These are phyloP conservation scores for Elsinoe batatas DNA, from an alignment of 2,329 filamentous ascomycete genomes.

Conservation along the genomic window DNA sequence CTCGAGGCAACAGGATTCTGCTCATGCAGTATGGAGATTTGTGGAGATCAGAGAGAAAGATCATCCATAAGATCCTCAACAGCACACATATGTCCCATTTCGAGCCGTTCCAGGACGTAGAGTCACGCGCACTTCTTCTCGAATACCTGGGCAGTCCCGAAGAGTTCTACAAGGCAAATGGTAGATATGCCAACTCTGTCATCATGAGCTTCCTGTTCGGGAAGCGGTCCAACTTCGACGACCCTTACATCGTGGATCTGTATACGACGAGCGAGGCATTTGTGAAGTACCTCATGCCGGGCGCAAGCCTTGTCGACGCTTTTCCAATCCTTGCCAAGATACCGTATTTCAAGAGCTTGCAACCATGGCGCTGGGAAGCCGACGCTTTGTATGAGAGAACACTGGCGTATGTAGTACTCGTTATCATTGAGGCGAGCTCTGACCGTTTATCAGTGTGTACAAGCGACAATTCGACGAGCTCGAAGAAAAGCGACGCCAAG, in stretches of 20 bases:
- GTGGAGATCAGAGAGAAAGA: conserved; percentile 24
- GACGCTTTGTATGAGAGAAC: not conserved
- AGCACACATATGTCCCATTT: conserved; percentile 21
- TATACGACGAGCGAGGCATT: conserved; percentile 10
- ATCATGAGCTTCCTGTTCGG: conserved; percentile 29
- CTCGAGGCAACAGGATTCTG: conserved; percentile 23
- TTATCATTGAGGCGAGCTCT: not conserved
- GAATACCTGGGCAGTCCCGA: conserved; percentile 23
- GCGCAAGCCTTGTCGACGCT: conserved; percentile 14
- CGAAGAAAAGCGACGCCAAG: conserved; percentile 24
- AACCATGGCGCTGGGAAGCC: conserved; percentile 1
- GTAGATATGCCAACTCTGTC: conserved; percentile 25
- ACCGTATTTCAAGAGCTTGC: conserved; percentile 7
- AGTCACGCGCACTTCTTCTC: conserved; percentile 22
- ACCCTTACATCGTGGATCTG: conserved; percentile 20
- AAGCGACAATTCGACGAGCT: conserved; percentile 27
- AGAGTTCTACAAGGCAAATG: conserved; percentile 22
- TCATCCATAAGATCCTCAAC: conserved; percentile 27
- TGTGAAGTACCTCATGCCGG: conserved; percentile 14
- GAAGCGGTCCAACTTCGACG: conserved; percentile 20
- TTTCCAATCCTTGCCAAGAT: conserved; percentile 18
- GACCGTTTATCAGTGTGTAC: conserved; percentile 19
- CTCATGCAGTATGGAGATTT: conserved; percentile 24
- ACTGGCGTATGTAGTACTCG: not conserved
- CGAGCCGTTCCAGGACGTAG: conserved; percentile 26